These are phyloP conservation scores for Saccharomyces hybrid DNA, from an alignment of 1,139 yeast species.

Conservation along the genomic window DNA sequence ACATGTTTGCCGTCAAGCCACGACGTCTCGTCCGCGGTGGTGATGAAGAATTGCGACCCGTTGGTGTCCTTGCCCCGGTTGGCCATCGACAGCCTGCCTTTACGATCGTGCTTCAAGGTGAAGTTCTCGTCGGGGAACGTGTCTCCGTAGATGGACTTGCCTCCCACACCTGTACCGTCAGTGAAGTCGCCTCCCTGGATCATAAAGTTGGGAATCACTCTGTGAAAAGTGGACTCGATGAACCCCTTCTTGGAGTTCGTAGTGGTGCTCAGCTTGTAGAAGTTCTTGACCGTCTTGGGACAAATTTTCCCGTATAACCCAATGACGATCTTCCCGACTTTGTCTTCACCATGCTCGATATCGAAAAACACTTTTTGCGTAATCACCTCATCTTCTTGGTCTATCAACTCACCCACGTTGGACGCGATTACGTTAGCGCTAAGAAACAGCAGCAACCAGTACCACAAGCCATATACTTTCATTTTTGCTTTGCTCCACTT, in stretches of 20 bases:
- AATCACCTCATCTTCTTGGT: background rate
- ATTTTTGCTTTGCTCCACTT: background rate
- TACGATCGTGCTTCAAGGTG: conserved; percentile 71
- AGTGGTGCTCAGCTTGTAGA: conserved; percentile 87
- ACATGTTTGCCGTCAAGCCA: conserved; percentile 99
- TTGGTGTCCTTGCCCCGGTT: conserved; percentile 99
- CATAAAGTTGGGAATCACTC: conserved; percentile 98
- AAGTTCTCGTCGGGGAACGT: conserved; percentile 96
- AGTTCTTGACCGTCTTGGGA: conserved; percentile 97
- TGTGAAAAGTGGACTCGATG: conserved; percentile 90
- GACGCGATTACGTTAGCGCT: background rate
- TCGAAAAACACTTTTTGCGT: conserved; percentile 29
- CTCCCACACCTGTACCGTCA: conserved; percentile 92
- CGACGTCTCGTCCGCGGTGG: conserved; percentile 83
- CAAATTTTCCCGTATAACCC: conserved; percentile 86
- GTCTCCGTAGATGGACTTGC: conserved; percentile 96
- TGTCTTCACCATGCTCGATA: conserved; percentile 32
- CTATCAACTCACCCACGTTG: background rate
- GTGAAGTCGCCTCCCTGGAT: conserved; percentile 99
- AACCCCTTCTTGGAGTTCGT: conserved; percentile 97
- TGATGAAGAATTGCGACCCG: conserved; percentile 97
- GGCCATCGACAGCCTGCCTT: conserved; percentile 97
- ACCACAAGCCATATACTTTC: background rate
- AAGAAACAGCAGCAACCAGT: background rate
- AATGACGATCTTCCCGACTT: conserved; percentile 69